phyloP scores from a whole-genome alignment of 371 early-diverging fungal genomes.

The Mortierella sp. region DNA sequence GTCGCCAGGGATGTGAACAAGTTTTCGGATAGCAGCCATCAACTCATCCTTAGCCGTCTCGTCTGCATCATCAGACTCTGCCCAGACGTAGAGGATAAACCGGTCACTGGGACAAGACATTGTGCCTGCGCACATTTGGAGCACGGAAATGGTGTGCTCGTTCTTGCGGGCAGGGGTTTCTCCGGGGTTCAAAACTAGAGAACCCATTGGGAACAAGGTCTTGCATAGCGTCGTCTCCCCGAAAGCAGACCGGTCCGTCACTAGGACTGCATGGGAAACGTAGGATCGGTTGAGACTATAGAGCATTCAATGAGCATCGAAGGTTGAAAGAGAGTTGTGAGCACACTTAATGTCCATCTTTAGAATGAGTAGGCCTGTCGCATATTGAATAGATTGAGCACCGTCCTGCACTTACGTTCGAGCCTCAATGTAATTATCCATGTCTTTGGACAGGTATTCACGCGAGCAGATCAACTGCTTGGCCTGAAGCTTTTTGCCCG shows the following conservation, averaged over 20 bases:
- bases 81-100: constrained; percentile 61
- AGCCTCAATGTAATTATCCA: constrained; percentile 47
- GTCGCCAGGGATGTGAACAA: constrained; percentile 51
- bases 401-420: constrained; percentile 34
- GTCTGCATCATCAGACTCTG: constrained; percentile 37
- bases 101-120: constrained; percentile 70
- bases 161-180: constrained; percentile 52
- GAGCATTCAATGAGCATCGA: neutral
- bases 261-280: constrained; percentile 61
- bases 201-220: constrained; percentile 66
- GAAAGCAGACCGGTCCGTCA: constrained; percentile 58
- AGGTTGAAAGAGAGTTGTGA: too few species aligned
- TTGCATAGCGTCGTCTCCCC: constrained; percentile 57
- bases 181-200: constrained; percentile 54
- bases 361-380: too few species aligned
- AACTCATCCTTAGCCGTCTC: constrained; percentile 37
- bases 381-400: too few species aligned
- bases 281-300: constrained; percentile 55
- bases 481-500: constrained; percentile 58
- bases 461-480: constrained; percentile 61
- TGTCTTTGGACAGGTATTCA: constrained; percentile 60
- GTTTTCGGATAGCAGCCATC: constrained; percentile 44
- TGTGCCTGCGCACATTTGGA: constrained; percentile 69
- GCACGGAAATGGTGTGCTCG: constrained; percentile 58
- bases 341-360: too few species aligned